Evolutionary conservation across 306 rosid genomes (phyloP), one percentile per base, ranked within the genome.

Genomic region (Leucaena leucocephala): DNA sequence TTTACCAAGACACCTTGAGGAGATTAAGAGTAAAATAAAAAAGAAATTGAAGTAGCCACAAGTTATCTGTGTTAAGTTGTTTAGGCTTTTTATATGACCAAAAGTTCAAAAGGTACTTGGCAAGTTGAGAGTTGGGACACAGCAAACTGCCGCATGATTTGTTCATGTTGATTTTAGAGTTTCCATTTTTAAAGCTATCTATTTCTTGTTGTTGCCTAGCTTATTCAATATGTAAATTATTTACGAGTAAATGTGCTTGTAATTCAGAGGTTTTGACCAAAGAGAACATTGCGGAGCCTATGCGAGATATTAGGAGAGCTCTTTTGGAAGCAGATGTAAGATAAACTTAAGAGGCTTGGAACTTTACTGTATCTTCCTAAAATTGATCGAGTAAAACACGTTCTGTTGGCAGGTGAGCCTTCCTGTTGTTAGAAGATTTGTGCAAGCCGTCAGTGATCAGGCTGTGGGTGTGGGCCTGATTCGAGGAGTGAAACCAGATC

Each of bases 351-450:
- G 80, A 34, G 14, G 34, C 74, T 70, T 79, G 75, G 70, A 39
- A 7, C 27, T 75, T 79, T 81, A 17, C 68, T 17, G 48, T 33
- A 15, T 80, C 11, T 13, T 34, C 68, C 4, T 33, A 3, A 61
- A 46, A 63, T 70, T 27, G 57, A 38, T 11, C 55, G 17, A 40
- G 61, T 68, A 79, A 77, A 14, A 80, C 11, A 27, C 84, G 14
- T 75, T 87, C 39, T 82, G 50, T 80, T 84, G 71, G 84, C 88
- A 94, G 97, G 98, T 92, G 48, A 95, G 99, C 81, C 99, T 95
- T 90, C 97, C 99, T 87, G 98, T 95, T 81, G 99, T 95, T 2
- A 87, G 98, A 84, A 90, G 98, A 82, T 95, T 95, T 87, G 97
- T 95, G 82, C 98, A 95, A 88, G 85, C 87, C 27, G 97, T 95